A percentile compares a stretch with the other conserved stretches of the same genome.
Evolutionary conservation across 305 asterid species (phyloP).

Genomic region (Plantago lanceolata): DNA sequence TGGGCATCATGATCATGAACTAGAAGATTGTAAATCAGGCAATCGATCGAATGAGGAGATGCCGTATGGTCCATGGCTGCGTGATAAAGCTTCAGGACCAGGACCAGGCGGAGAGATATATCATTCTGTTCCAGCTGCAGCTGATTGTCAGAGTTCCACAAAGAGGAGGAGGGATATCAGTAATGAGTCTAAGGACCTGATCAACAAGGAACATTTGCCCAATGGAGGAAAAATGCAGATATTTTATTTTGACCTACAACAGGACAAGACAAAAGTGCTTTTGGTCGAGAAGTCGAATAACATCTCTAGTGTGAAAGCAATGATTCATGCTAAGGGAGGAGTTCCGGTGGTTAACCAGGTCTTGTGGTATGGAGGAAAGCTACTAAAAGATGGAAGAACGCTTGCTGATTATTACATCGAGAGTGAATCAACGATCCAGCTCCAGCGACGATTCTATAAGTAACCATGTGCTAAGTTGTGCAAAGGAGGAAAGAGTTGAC

Average conservation of each 20-base stretch:
- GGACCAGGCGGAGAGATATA: too few species aligned
- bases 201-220: too few species aligned
- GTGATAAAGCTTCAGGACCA: not conserved
- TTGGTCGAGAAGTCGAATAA: not conserved
- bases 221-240: not conserved
- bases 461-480: slow-evolving; percentile 24
- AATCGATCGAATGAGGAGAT: not conserved
- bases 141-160: too few species aligned
- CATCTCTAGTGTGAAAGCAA: not conserved
- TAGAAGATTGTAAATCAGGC: not conserved
- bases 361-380: not conserved
- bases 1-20: not conserved
- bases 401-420: not conserved
- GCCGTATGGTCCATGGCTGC: not conserved
- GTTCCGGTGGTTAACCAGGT: not conserved
- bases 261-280: not conserved
- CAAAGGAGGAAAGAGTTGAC: too few species aligned
- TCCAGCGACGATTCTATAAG: not conserved
- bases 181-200: too few species aligned
- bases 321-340: not conserved
- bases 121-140: too few species aligned
- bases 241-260: not conserved
- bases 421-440: not conserved
- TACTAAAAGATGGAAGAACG: not conserved
- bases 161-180: too few species aligned